Percentiles rank a stretch among this genome's conserved stretches.
These are phyloP conservation scores for Lachancea dasiensis DNA, from an alignment of 805 yeast genomes.

Conservation along the genomic window DNA sequence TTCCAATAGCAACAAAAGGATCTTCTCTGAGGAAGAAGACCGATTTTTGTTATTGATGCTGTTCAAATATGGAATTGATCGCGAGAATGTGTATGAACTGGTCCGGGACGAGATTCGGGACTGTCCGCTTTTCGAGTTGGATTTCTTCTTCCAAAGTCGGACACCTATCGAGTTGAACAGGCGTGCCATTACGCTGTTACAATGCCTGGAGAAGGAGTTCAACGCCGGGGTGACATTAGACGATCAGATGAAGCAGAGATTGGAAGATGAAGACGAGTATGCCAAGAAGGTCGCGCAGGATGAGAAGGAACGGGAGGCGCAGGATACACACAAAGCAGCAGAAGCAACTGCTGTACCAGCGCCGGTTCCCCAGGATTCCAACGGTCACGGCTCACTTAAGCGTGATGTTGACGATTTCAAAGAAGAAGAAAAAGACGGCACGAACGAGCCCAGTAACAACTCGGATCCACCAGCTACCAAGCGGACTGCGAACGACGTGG, in stretches of 20 bases:
- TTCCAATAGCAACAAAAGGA: constrained; percentile 54
- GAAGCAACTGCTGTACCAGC: background rate
- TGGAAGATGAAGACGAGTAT: constrained; percentile 26
- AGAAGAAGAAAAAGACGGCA: too few species aligned
- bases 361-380: background rate
- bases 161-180: constrained; percentile 72
- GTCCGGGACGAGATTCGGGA: constrained; percentile 69
- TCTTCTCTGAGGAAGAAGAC: constrained; percentile 86
- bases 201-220: constrained; percentile 67
- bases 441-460: background rate
- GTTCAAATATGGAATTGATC: constrained; percentile 74
- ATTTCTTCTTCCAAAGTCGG: constrained; percentile 80
- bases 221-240: constrained; percentile 35
- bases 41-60: constrained; percentile 76
- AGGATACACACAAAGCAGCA: background rate
- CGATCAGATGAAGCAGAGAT: constrained; percentile 22
- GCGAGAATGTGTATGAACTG: constrained; percentile 70
- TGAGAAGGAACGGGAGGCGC: constrained; percentile 2
- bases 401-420: background rate
- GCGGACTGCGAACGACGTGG: too few species aligned
- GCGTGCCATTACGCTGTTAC: constrained; percentile 72
- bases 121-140: constrained; percentile 76
- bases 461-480: too few species aligned
- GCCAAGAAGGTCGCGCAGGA: constrained; percentile 22
- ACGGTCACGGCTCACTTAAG: background rate